Conservation (phyloP, 1,139 yeast genomes). For the Magnusiomyces magnusii region DNA sequence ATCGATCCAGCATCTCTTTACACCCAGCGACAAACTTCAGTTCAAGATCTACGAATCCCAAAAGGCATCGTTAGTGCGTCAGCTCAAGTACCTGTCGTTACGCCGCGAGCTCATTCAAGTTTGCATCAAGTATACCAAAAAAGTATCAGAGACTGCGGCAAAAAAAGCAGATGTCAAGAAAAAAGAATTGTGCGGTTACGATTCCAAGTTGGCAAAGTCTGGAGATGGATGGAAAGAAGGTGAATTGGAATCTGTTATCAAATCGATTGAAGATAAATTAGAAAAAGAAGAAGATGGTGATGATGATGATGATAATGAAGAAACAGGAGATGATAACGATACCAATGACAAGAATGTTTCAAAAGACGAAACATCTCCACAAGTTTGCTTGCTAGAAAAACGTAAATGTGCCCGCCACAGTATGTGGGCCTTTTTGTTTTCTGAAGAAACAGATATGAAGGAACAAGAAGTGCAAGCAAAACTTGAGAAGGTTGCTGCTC, state of each 20-base stretch:
- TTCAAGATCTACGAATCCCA: conserved; percentile 2
- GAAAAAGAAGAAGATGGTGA: background rate
- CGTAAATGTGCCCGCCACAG: conserved; percentile 59
- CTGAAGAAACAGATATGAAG: conserved; percentile 39
- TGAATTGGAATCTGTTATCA: background rate
- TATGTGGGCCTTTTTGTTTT: conserved; percentile 55
- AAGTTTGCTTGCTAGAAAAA: conserved; percentile 52
- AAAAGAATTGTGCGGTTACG: conserved; percentile 40
- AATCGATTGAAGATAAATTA: background rate
- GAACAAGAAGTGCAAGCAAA: conserved; percentile 34
- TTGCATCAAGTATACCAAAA: conserved; percentile 22
- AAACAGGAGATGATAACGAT: background rate
- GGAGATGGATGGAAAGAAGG: conserved; percentile 20
- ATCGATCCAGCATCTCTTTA: background rate
- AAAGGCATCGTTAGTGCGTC: background rate
- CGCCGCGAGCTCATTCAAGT: conserved; percentile 9
- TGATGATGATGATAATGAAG: background rate
- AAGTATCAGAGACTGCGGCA: conserved; percentile 20
- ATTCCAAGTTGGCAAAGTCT: conserved; percentile 28
- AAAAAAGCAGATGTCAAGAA: conserved; percentile 25
- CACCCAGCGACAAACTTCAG: conserved; percentile 8
- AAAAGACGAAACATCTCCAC: conserved; percentile 17
- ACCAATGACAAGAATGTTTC: conserved; percentile 7
- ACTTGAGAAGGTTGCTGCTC: conserved; percentile 20
- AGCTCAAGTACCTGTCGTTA: background rate